These are phyloP conservation scores for Pichia kluyveri DNA, from an alignment of 805 yeast species.

Conservation along the genomic window DNA sequence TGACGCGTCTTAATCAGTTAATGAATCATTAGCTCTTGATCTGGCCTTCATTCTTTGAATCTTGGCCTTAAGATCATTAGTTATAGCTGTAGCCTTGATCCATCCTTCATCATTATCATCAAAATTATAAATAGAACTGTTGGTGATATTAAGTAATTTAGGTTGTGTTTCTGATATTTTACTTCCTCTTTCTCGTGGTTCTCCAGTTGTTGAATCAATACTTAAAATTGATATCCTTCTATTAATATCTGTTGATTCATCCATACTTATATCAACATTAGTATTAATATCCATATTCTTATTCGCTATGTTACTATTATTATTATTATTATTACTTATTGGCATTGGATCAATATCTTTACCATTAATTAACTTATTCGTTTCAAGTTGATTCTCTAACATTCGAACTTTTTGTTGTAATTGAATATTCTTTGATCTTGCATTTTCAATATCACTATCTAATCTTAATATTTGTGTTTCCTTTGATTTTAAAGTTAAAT, in stretches of 20 bases:
- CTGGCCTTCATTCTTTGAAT: constrained; percentile 84
- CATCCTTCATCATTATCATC: constrained; percentile 60
- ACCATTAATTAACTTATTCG: background rate
- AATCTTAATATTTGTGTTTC: constrained; percentile 60
- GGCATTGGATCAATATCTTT: background rate
- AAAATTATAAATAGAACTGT: constrained; percentile 22
- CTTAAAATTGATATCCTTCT: constrained; percentile 27
- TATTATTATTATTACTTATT: background rate
- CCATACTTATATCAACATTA: background rate
- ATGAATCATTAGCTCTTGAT: constrained; percentile 9
- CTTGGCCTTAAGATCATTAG: constrained; percentile 75
- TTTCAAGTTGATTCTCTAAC: constrained; percentile 10
- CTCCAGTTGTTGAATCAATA: constrained; percentile 16
- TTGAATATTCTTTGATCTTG: constrained; percentile 37
- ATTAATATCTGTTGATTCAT: constrained; percentile 18
- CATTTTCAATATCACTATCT: constrained; percentile 51
- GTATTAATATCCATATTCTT: constrained; percentile 1
- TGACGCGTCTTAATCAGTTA: background rate
- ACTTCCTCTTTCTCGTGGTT: background rate
- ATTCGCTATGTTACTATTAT: background rate
- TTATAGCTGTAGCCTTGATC: constrained; percentile 86
- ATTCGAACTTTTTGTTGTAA: constrained; percentile 16
- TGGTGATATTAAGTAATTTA: constrained; percentile 6
- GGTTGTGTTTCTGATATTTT: constrained; percentile 1
- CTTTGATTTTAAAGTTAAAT: constrained; percentile 49